Conservation (phyloP, 2,329 filamentous ascomycete genomes). For the Herpotrichia juniperi region DNA sequence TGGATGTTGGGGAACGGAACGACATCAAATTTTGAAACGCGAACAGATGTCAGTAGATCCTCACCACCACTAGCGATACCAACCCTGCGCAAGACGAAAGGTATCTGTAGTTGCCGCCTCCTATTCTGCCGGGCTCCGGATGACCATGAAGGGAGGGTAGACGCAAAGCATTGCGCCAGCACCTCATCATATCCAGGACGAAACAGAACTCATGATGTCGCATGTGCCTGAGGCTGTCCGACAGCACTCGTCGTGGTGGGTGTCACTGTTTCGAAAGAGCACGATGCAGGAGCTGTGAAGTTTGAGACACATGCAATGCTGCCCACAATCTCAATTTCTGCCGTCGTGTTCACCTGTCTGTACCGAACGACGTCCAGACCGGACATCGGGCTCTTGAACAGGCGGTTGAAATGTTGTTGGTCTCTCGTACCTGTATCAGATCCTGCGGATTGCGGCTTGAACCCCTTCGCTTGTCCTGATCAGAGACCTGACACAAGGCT, state of each 20-base stretch:
- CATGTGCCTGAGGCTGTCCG: not conserved
- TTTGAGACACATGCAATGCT: slow-evolving; percentile 5
- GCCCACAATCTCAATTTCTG: slow-evolving; percentile 5
- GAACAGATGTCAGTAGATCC: not conserved
- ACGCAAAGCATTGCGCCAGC: not conserved
- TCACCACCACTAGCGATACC: not conserved
- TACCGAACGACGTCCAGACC: not conserved
- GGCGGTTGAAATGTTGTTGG: slow-evolving; percentile 4
- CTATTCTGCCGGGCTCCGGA: not conserved
- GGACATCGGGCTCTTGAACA: slow-evolving; percentile 3
- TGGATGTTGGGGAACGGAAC: slow-evolving; percentile 1
- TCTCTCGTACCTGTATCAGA: slow-evolving; percentile 26
- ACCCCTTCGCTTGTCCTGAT: slow-evolving; percentile 16
- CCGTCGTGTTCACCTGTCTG: not conserved
- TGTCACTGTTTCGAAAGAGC: slow-evolving; percentile 20
- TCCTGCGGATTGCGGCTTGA: slow-evolving; percentile 16
- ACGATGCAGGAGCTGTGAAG: slow-evolving; percentile 12
- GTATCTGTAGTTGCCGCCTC: not conserved
- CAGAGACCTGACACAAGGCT: slow-evolving; percentile 14
- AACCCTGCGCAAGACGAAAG: not conserved
- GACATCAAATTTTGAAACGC: not conserved
- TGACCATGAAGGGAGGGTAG: not conserved
- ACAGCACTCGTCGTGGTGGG: slow-evolving; percentile 8
- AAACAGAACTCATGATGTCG: slow-evolving; percentile 3
- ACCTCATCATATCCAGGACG: not conserved